Evolutionary conservation across 73 alveolate genomes (phyloP), one percentile per base, ranked within the genome.

Genomic region (Symbiodinium pilosum): DNA sequence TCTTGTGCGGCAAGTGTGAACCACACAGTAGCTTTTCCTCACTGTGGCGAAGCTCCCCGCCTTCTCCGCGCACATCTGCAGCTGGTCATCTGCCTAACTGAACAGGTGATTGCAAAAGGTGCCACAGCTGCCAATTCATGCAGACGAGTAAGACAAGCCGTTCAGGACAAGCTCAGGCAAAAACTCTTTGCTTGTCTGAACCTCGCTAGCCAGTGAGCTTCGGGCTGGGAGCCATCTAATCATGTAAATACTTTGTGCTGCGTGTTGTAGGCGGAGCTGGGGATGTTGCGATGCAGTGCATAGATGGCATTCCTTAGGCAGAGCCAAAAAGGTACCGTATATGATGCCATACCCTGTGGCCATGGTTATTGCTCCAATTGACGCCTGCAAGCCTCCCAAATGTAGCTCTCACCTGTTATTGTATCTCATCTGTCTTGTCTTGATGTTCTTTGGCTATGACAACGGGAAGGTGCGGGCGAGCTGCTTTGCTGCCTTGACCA

Each of bases 21-120:
- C n/a, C n/a, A n/a, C n/a, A n/a, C n/a, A n/a, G n/a, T n/a, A n/a
- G n/a, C n/a, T 14, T 26, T 59, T 47, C 21, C 59, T 9, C 59
- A 14, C 6, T 9, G 59, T 47, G 59, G 21, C 6, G 59, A 47
- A 47, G 59, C 59, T 47, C 12, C 51, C 41, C 51, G 38, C 96
- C 96, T 91, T 83, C n/a, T 91, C 88, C 43, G 96, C 96, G 44
- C 96, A 91, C 47, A 91, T 87, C 87, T 91, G 75, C 21, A 91
- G 47, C 52, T 91, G 96, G 40, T 84, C 75, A 32, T 91, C 96
- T 26, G 96, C 96, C 96, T 91, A 51, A 21, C 4, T n/a, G 28
- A 11, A 84, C n/a, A n/a, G n/a, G n/a, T n/a, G n/a, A n/a, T n/a
- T n/a, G n/a, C n/a, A n/a, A n/a, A n/a, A n/a, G n/a, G n/a, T n/a